These are phyloP conservation scores for Plenodomus tracheiphilus DNA, from an alignment of 2,329 filamentous ascomycete species.

Conservation along the genomic window DNA sequence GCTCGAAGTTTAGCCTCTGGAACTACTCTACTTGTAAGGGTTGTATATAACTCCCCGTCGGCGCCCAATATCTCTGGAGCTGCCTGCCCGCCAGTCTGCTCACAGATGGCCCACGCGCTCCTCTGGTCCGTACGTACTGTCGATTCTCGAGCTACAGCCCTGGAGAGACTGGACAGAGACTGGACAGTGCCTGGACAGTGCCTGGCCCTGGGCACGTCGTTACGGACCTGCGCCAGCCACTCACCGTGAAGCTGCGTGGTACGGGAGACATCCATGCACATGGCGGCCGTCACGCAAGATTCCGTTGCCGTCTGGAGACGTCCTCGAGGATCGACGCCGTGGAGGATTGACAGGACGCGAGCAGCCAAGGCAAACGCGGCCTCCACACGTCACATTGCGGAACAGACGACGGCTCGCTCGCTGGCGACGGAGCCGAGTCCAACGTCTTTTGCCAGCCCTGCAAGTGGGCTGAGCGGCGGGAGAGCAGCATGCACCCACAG, in stretches of 20 bases:
- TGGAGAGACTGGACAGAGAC: too few relatives aligned
- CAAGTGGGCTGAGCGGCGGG: constrained; percentile 6
- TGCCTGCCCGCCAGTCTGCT: constrained; percentile 19
- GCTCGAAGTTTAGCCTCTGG: constrained; percentile 38
- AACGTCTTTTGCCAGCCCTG: background rate
- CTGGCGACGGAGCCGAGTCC: constrained; percentile 1
- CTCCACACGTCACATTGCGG: constrained; percentile 22
- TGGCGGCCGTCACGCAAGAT: constrained; percentile 31
- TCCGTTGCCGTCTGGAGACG: constrained; percentile 12
- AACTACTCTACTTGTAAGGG: constrained; percentile 38
- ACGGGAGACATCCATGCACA: constrained; percentile 37
- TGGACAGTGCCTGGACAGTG: too few relatives aligned
- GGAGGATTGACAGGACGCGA: constrained; percentile 21
- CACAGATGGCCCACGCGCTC: constrained; percentile 11
- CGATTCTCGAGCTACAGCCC: background rate
- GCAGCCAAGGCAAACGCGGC: constrained; percentile 21
- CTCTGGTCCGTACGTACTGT: constrained; percentile 33
- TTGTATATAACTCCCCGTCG: constrained; percentile 33
- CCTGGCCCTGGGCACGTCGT: background rate
- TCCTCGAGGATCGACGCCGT: constrained; percentile 24
- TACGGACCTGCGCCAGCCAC: constrained; percentile 10
- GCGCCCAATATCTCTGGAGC: constrained; percentile 31
- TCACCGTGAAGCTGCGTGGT: constrained; percentile 20
- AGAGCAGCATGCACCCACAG: background rate
- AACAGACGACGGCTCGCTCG: constrained; percentile 18